phyloP scores from a whole-genome alignment of 2,329 filamentous ascomycete genomes.

The Periconia digitata region DNA sequence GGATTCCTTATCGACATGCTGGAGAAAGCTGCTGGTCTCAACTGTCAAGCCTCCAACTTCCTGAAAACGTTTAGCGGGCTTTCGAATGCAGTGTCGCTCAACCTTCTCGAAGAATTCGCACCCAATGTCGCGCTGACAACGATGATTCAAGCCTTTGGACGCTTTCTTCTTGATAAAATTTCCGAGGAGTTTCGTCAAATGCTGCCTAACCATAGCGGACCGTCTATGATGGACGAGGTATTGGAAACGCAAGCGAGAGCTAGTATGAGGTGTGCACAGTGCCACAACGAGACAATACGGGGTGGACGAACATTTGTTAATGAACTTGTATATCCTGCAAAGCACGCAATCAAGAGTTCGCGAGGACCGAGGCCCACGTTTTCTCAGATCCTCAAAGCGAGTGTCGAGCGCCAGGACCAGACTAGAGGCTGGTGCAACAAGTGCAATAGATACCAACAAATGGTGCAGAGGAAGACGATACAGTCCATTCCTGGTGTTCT shows the following conservation, averaged over 20 bases:
- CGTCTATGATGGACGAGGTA: slow-evolving; percentile 68
- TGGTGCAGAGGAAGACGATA: slow-evolving; percentile 82
- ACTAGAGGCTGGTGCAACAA: slow-evolving; percentile 91
- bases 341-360: slow-evolving; percentile 57
- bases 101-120: slow-evolving; percentile 81
- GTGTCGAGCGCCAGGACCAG: slow-evolving; percentile 84
- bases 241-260: slow-evolving; percentile 71
- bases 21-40: slow-evolving; percentile 89
- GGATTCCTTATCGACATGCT: slow-evolving; percentile 98
- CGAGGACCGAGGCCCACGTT: slow-evolving; percentile 65
- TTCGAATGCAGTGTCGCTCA: slow-evolving; percentile 73
- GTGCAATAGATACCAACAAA: slow-evolving; percentile 87
- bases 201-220: slow-evolving; percentile 56
- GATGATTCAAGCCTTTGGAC: slow-evolving; percentile 83
- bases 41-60: slow-evolving; percentile 95
- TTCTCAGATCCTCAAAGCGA: slow-evolving; percentile 88
- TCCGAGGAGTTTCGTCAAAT: slow-evolving; percentile 74
- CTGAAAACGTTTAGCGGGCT: slow-evolving; percentile 85
- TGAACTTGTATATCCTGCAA: slow-evolving; percentile 78
- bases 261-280: slow-evolving; percentile 81
- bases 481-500: slow-evolving; percentile 81
- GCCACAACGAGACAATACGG: slow-evolving; percentile 80
- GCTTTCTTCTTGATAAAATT: slow-evolving; percentile 83
- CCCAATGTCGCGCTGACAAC: slow-evolving; percentile 71
- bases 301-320: slow-evolving; percentile 79